Conservation (phyloP, 2,329 filamentous ascomycete species). For the Hysterium pulicare region DNA sequence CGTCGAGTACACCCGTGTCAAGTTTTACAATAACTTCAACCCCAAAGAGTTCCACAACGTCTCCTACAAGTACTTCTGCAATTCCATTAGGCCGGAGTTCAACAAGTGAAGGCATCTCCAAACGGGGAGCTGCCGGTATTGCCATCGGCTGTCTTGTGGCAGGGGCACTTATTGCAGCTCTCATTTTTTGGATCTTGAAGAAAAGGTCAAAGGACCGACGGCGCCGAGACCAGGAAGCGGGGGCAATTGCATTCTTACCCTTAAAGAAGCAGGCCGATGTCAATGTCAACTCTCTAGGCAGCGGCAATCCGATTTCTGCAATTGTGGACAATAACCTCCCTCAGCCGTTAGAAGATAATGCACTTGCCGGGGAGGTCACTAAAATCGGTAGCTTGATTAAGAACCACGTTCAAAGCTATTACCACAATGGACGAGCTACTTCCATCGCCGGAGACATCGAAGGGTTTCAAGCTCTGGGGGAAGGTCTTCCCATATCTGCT, state of each 20-base stretch:
- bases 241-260: constrained; percentile 12
- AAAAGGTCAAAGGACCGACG: constrained; percentile 11
- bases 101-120: constrained; percentile 8
- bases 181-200: constrained; percentile 20
- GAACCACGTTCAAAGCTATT: constrained; percentile 37
- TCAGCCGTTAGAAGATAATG: constrained; percentile 32
- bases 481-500: constrained; percentile 18
- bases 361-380: constrained; percentile 27
- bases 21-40: background rate
- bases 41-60: background rate
- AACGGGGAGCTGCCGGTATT: constrained; percentile 31
- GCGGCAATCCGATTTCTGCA: constrained; percentile 7
- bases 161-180: constrained; percentile 23
- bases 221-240: constrained; percentile 12
- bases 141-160: constrained; percentile 35
- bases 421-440: constrained; percentile 21
- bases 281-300: constrained; percentile 7
- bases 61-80: background rate
- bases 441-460: constrained; percentile 20
- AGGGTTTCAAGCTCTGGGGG: constrained; percentile 20
- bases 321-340: constrained; percentile 18
- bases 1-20: background rate
- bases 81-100: background rate
- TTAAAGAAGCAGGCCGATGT: constrained; percentile 17
- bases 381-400: constrained; percentile 33